phyloP scores from a whole-genome alignment of 164 flowering plant genomes.

The Piper longum region DNA sequence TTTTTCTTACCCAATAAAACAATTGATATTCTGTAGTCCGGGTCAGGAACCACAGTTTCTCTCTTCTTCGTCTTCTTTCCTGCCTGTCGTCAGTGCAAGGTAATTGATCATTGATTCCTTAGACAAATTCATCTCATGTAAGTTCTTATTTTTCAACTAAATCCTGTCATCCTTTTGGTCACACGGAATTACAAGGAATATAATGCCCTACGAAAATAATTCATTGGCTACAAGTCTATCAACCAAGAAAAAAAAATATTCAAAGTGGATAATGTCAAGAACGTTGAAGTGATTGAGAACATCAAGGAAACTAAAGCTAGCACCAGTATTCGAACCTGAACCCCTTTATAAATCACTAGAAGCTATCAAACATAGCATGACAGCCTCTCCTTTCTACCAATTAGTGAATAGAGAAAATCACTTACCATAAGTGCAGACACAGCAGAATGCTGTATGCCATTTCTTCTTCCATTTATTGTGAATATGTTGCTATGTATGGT shows the following conservation, averaged over 20 bases:
- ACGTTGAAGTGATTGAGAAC: too few species aligned
- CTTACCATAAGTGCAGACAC: slow-evolving; percentile 40
- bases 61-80: slow-evolving; percentile 34
- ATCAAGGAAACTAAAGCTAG: not conserved
- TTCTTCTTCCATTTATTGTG: slow-evolving; percentile 13
- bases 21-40: slow-evolving; percentile 75
- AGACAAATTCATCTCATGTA: too few species aligned
- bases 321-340: not conserved
- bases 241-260: not conserved
- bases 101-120: not conserved
- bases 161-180: too few species aligned
- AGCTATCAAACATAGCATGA: not conserved
- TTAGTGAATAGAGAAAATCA: slow-evolving; percentile 4
- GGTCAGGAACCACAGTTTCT: slow-evolving; percentile 72
- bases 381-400: too few species aligned
- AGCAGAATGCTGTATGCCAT: slow-evolving; percentile 6
- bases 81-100: slow-evolving; percentile 25
- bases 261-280: not conserved
- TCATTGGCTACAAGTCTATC: too few species aligned
- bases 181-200: too few species aligned
- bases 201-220: too few species aligned
- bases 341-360: not conserved
- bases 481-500: slow-evolving; percentile 2
- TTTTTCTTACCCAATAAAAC: slow-evolving; percentile 52
- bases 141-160: too few species aligned